Evolutionary conservation across 495 filamentous ascomycete genomes (phyloP).

Genomic region (Aspergillus homomorphus): DNA sequence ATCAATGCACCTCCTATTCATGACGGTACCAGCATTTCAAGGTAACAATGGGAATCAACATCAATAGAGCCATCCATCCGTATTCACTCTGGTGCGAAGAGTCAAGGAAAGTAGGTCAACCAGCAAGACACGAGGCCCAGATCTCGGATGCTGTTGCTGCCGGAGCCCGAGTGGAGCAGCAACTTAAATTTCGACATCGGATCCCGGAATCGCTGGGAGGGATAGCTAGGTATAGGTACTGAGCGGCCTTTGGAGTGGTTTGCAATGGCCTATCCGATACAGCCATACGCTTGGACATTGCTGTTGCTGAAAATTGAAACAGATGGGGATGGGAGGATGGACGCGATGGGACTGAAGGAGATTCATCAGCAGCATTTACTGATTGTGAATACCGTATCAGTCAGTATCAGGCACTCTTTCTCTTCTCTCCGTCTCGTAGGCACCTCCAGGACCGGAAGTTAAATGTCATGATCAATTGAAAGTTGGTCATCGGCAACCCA

Average conservation of each 20-base stretch:
- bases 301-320: not conserved
- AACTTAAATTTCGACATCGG: constrained; percentile 11
- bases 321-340: not conserved
- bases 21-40: not conserved
- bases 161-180: constrained; percentile 20
- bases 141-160: constrained; percentile 25
- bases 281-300: not conserved
- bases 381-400: not conserved
- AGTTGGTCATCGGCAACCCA: constrained; percentile 1
- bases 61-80: too few relatives aligned
- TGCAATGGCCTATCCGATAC: too few relatives aligned
- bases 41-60: too few relatives aligned
- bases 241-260: too few relatives aligned
- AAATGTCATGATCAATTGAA: not conserved
- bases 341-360: not conserved
- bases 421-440: not conserved
- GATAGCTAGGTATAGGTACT: not conserved
- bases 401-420: not conserved
- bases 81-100: not conserved
- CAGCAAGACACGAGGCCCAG: constrained; percentile 15
- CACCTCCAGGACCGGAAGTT: not conserved
- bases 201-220: not conserved
- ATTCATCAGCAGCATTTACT: too few relatives aligned
- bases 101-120: not conserved
- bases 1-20: not conserved